Base-by-base conservation (phyloP, 2,329 filamentous ascomycete species). In the Epichloe festucae region DNA sequence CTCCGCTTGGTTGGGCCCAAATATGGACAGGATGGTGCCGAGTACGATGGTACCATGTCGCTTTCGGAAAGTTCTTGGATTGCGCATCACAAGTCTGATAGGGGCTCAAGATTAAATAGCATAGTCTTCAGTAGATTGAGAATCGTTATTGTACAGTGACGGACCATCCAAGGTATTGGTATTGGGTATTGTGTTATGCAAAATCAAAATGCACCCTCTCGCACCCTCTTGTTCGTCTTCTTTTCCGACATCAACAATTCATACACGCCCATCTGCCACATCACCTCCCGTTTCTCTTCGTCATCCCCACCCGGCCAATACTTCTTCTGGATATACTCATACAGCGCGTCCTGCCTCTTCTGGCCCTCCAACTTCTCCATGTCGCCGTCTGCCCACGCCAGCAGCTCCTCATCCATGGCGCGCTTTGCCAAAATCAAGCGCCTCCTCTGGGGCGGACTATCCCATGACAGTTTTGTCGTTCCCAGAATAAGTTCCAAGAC, bases 401-500 rank as follows among this genome's bases (percentile, higher is more conserved):
- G 55, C 19, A 75, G 60, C 49, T 62, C 65, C 23, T 61, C 54
- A 48, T 77, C 73, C 52, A 76, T 65, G 19, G 64, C 61, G n/a
- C 64, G 63, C 59, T 72, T 72, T 3, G 69, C 69, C 14, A 60
- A 56, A 40, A 74, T 64, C 19, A 77, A 66, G 53, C 68, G 68
- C 21, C 63, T 63, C 27, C 72, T 64, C 51, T 69, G 66, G 39
- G 62, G 53, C 1, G 69, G 63, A 19, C 66, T 70, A 38, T 73
- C 69, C 65, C 69, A 70, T 8, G 65, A 58, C 7, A 77, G 59
- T 58, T 71, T 71, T 4, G 68, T 70, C 1, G 70, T 72, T 49
- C 68, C 70, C 31, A 75, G 57, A 12, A 71, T 54, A 56, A 77
- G 64, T 60, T 77, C 74, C 27, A 77, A 60, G 34, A 70, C 69